Conservation (phyloP, 176 grass and related monocot genomes). For the Panicum miliaceum region DNA sequence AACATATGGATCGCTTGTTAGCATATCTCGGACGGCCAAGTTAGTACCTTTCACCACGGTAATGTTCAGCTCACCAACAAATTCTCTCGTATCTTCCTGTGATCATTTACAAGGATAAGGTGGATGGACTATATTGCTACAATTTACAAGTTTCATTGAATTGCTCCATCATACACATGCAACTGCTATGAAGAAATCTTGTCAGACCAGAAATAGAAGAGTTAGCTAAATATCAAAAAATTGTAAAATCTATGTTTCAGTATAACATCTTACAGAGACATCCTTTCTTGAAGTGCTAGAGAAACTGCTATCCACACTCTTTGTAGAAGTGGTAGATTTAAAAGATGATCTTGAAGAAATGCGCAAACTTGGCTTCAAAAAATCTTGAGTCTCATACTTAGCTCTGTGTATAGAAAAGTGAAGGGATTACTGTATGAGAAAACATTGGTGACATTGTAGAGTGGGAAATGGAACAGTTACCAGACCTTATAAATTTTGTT, state of each 20-base stretch:
- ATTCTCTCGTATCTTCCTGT: conserved; percentile 82
- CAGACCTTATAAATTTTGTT: conserved; percentile 88
- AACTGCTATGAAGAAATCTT: conserved; percentile 43
- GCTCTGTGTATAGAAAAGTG: conserved; percentile 59
- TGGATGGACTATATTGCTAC: conserved; percentile 43
- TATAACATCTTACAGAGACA: conserved; percentile 60
- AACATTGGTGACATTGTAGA: conserved; percentile 28
- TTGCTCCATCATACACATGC: background rate
- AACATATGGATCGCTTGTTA: conserved; percentile 97
- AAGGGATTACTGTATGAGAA: conserved; percentile 36
- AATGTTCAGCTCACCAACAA: conserved; percentile 82
- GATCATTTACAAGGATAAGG: conserved; percentile 50
- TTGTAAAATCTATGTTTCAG: conserved; percentile 36
- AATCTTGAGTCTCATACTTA: conserved; percentile 95
- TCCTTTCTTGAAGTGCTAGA: conserved; percentile 63
- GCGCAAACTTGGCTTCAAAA: conserved; percentile 98
- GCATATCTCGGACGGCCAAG: conserved; percentile 89
- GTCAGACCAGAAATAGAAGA: conserved; percentile 28
- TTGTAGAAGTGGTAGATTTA: conserved; percentile 69
- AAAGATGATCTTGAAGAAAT: conserved; percentile 84
- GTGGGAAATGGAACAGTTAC: conserved; percentile 21
- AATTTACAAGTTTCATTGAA: conserved; percentile 40
- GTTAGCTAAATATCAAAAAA: conserved; percentile 13
- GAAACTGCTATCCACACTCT: conserved; percentile 48
- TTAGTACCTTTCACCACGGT: conserved; percentile 83